Conservation (phyloP, 2,329 filamentous ascomycete genomes). For the Neonectria faginata region DNA sequence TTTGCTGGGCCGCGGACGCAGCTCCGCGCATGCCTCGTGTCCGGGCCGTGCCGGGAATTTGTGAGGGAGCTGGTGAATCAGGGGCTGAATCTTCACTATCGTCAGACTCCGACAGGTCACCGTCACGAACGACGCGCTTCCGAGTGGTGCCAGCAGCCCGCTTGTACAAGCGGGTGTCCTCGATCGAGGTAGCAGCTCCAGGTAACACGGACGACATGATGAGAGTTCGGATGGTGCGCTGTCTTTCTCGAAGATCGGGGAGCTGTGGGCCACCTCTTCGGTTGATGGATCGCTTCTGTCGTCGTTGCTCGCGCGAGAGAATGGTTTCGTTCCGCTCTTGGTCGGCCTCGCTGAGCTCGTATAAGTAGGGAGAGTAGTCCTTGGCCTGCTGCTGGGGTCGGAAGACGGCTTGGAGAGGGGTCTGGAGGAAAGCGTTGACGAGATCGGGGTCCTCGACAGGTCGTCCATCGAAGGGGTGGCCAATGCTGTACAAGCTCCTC, state of each 20-base stretch:
- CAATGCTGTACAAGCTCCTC: conserved; percentile 90
- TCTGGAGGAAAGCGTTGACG: conserved; percentile 84
- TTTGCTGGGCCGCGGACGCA: conserved; percentile 85
- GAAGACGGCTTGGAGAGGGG: conserved; percentile 85
- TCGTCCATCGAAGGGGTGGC: conserved; percentile 94
- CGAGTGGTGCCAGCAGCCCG: conserved; percentile 71
- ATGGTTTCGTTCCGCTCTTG: conserved; percentile 91
- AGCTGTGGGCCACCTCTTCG: conserved; percentile 90
- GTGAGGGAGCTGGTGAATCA: conserved; percentile 85
- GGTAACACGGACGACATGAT: conserved; percentile 94
- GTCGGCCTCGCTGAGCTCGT: conserved; percentile 91
- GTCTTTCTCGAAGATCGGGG: conserved; percentile 95
- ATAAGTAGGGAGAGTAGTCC: conserved; percentile 92
- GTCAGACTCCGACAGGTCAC: conserved; percentile 86
- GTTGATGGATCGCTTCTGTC: conserved; percentile 96
- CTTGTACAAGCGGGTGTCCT: conserved; percentile 90
- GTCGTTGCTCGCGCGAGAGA: conserved; percentile 91
- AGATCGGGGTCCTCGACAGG: conserved; percentile 94
- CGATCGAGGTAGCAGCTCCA: conserved; percentile 81
- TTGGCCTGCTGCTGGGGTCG: conserved; percentile 92
- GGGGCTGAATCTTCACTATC: conserved; percentile 89
- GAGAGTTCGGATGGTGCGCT: conserved; percentile 91
- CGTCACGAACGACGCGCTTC: conserved; percentile 67
- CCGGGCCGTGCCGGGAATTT: conserved; percentile 80
- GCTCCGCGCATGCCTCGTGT: conserved; percentile 91